Conservation (phyloP, 75 land plant genomes). For the Ceratopteris richardii region DNA sequence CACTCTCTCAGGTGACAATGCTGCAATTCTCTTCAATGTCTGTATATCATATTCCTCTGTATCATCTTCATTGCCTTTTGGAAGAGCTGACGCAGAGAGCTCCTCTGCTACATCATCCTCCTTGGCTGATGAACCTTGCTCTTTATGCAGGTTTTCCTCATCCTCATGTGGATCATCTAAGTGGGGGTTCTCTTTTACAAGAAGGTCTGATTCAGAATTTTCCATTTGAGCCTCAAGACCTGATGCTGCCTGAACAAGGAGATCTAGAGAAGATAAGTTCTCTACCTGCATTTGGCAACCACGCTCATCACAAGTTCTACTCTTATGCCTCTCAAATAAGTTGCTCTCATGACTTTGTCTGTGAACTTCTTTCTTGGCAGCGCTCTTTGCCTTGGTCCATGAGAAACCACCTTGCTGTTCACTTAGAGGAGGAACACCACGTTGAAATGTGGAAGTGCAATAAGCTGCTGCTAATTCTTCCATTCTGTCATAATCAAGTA, state of each 20-base stretch:
- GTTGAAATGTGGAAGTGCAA: too few species aligned
- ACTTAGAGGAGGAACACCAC: too few species aligned
- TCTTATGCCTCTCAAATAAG: too few species aligned
- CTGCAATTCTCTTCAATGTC: neutral
- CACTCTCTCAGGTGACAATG: neutral
- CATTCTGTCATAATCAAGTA: too few species aligned
- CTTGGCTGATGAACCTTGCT: neutral
- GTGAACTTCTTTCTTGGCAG: too few species aligned
- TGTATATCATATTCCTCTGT: neutral
- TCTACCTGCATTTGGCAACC: neutral
- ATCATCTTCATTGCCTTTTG: neutral
- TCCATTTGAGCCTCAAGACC: neutral
- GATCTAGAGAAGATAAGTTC: constrained; percentile 2
- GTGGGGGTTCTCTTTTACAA: neutral
- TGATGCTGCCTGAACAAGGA: constrained; percentile 6
- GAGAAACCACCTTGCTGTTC: too few species aligned
- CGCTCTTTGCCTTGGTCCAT: too few species aligned
- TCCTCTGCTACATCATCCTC: neutral
- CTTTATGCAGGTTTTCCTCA: neutral
- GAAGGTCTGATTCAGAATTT: neutral
- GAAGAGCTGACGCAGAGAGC: neutral
- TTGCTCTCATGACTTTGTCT: too few species aligned
- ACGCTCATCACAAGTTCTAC: neutral
- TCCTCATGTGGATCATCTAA: neutral
- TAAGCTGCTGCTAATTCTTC: too few species aligned